A percentile compares a stretch with the other conserved stretches of the same genome.
Conservation (phyloP, 2,329 filamentous ascomycete genomes). For the Xylariomycetidae sp. region DNA sequence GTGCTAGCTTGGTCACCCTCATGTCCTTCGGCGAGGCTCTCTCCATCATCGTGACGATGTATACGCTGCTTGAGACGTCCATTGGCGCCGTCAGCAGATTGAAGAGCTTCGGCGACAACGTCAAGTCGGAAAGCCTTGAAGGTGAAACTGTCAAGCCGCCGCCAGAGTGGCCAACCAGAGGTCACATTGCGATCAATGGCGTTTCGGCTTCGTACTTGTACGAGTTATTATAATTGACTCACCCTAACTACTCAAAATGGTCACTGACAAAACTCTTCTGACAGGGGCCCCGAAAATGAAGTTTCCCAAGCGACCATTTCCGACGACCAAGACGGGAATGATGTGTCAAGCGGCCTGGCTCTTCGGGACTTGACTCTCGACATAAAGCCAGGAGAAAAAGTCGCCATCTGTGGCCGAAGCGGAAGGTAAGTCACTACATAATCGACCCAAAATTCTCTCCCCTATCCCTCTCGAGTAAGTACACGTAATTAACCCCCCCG, state of each 20-base stretch:
- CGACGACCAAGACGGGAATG: neutral
- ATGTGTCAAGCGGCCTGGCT: neutral
- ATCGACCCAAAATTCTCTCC: conserved; percentile 5
- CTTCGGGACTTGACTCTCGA: conserved; percentile 14
- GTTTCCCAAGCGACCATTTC: no score
- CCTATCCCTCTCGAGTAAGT: neutral
- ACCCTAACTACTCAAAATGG: no score
- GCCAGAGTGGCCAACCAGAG: conserved; percentile 27
- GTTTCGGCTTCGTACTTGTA: conserved; percentile 30
- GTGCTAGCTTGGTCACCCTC: conserved; percentile 33
- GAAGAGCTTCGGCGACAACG: conserved; percentile 21
- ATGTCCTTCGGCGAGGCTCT: conserved; percentile 31
- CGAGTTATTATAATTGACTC: no score
- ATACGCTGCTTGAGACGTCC: conserved; percentile 27
- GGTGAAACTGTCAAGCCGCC: conserved; percentile 13
- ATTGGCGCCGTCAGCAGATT: conserved; percentile 24
- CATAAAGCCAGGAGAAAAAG: conserved; percentile 27
- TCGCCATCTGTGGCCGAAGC: conserved; percentile 33
- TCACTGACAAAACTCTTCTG: no score
- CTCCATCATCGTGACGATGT: conserved; percentile 25
- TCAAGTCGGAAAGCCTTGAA: conserved; percentile 16
- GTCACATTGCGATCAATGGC: conserved; percentile 24
- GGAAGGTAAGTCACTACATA: conserved; percentile 19
- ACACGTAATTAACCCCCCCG: no score
- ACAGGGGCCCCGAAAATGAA: neutral